Evolutionary conservation across 2,329 filamentous ascomycete species (phyloP).

Genomic region (Teratosphaeria gauchensis): DNA sequence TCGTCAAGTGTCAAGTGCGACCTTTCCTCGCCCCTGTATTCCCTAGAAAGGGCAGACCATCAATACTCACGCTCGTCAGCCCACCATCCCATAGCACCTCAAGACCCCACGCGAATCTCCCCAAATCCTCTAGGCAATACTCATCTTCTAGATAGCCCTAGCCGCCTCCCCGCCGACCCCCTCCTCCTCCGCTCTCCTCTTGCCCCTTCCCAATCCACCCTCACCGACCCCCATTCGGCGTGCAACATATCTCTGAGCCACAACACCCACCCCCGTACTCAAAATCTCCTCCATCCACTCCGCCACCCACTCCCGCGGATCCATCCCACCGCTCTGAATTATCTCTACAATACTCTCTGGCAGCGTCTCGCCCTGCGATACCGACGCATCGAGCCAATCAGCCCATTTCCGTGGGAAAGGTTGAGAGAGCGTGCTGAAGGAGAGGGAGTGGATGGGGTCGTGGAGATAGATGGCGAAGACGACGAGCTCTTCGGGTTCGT

Average conservation of each 20-base stretch:
- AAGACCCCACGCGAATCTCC: not conserved
- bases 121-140: not conserved
- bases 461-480: conserved; percentile 70
- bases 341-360: conserved; percentile 85
- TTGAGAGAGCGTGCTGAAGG: conserved; percentile 76
- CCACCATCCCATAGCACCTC: not conserved
- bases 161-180: conserved; percentile 51
- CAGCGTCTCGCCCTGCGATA: conserved; percentile 31
- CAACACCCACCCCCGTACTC: conserved; percentile 65
- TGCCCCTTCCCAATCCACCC: conserved; percentile 53
- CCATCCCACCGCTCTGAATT: conserved; percentile 62
- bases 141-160: conserved; percentile 34
- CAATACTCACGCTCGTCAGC: not conserved
- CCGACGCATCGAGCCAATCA: conserved; percentile 70
- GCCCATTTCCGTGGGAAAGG: conserved; percentile 76
- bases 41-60: too few species aligned
- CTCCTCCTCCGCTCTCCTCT: conserved; percentile 46
- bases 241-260: conserved; percentile 92
- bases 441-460: conserved; percentile 85
- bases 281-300: conserved; percentile 94
- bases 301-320: conserved; percentile 92
- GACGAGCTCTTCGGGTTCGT: conserved; percentile 50
- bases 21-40: too few species aligned
- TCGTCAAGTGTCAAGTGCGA: too few species aligned
- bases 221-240: conserved; percentile 93